Conservation (phyloP, 2,329 filamentous ascomycete genomes). For the Neofusicoccum laricinum region DNA sequence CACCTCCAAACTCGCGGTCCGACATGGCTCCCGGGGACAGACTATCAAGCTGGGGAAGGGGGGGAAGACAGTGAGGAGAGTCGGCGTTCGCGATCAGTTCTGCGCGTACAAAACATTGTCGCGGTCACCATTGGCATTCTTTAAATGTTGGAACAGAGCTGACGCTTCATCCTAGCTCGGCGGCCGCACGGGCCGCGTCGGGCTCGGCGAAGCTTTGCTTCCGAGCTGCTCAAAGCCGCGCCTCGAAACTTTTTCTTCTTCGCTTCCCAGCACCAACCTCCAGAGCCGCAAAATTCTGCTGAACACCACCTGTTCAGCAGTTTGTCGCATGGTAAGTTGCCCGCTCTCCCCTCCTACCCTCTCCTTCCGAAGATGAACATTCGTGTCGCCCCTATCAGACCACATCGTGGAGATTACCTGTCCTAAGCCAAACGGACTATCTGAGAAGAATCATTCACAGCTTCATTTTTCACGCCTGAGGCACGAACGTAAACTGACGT, state of each 20-base stretch:
- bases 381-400: slow-evolving; percentile 29
- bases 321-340: slow-evolving; percentile 2
- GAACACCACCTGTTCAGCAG: neutral
- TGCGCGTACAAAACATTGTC: slow-evolving; percentile 8
- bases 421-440: slow-evolving; percentile 25
- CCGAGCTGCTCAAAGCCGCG: neutral
- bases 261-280: neutral
- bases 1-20: slow-evolving; percentile 42
- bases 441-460: slow-evolving; percentile 15
- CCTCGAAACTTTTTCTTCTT: slow-evolving; percentile 8
- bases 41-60: neutral
- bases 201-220: slow-evolving; percentile 5
- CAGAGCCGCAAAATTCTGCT: neutral
- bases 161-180: slow-evolving; percentile 8
- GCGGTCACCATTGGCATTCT: slow-evolving; percentile 12
- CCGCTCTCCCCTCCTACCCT: neutral
- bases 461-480: neutral
- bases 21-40: slow-evolving; percentile 30
- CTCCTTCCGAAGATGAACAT: slow-evolving; percentile 29
- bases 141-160: slow-evolving; percentile 16
- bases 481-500: neutral
- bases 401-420: slow-evolving; percentile 22
- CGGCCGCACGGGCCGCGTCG: neutral
- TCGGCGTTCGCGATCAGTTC: neutral
- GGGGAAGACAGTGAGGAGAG: neutral